Evolutionary conservation across 805 yeast genomes (phyloP).

Genomic region (Wickerhamiella siamensis): DNA sequence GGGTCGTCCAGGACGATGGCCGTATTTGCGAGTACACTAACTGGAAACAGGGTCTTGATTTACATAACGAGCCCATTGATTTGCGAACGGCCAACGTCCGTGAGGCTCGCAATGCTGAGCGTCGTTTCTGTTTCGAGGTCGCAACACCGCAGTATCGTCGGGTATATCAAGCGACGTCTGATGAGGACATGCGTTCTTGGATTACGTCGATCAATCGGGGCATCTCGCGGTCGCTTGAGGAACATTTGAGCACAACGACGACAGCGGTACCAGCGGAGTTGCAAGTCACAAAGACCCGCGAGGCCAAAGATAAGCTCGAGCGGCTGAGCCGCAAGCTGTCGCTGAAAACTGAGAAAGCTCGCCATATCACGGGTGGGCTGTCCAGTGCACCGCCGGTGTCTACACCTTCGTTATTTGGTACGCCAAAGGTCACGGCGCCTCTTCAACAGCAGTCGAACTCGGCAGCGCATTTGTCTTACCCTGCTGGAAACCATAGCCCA

Average conservation of each 20-base stretch:
- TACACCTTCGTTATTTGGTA: neutral
- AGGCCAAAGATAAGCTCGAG: conserved; percentile 12
- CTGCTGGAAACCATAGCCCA: neutral
- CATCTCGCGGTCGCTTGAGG: conserved; percentile 16
- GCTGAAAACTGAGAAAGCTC: conserved; percentile 12
- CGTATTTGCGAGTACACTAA: conserved; percentile 56
- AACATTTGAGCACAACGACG: neutral
- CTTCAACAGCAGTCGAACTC: neutral
- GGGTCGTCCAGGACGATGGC: conserved; percentile 66
- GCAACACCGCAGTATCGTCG: conserved; percentile 59
- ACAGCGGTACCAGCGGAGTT: neutral
- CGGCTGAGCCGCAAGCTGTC: conserved; percentile 17
- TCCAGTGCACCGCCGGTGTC: neutral
- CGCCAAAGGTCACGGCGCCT: neutral
- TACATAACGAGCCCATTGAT: conserved; percentile 55
- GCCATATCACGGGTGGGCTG: conserved; percentile 11
- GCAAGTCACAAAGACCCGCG: conserved; percentile 6
- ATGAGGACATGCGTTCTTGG: conserved; percentile 58
- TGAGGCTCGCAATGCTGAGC: conserved; percentile 28
- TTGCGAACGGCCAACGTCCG: conserved; percentile 52
- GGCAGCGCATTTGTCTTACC: neutral
- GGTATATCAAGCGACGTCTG: conserved; percentile 59
- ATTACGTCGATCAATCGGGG: conserved; percentile 47
- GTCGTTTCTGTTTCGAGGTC: conserved; percentile 56
- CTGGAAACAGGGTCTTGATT: conserved; percentile 57